Evolutionary conservation across 768 basidiomycete genomes (phyloP), one percentile per base, ranked within the genome.

Genomic region (Boletus sensibilis): DNA sequence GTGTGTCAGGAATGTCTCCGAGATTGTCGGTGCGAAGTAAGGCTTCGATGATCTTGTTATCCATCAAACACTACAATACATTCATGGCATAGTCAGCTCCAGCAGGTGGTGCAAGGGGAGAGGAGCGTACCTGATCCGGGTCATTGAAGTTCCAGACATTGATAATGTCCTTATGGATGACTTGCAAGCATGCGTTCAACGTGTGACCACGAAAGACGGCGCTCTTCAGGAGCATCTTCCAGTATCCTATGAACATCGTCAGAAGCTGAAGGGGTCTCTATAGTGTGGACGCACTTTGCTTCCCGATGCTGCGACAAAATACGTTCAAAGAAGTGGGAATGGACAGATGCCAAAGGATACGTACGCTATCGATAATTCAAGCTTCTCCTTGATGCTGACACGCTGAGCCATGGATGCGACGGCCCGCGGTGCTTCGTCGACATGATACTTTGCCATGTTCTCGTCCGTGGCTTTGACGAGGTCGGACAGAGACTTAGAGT

Each of bases 341-440:
- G 5, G 10, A 18, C 3, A 7, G 18, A 37, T 6, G 13, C 8
- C 20, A 33, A 39, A 23, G 7, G 8, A 3, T 4, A 48, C 56
- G 4, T 60, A 60, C 62, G 46, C 13, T 31, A 63, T 52, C 2
- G 61, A 63, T 38, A 27, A 20, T 5, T 64, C 62, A 2, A 63
- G 40, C 20, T 63, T 63, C 13, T 60, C 39, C 46, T 64, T 63
- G 23, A 64, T 50, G 3, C 51, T 55, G 35, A 64, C 38, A 8
- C 62, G 57, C 10, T 63, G 62, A 29, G 62, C 62, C 11, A 64
- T 64, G 25, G 47, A 18, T 8, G 62, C 62, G 20, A 52, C 9
- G 16, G 43, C 13, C 12, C 50, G 53, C 1, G 62, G 57, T 4
- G 46, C 62, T 47, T 64, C 62, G 18, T 55, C 44, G 18, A 52